Base-by-base conservation (phyloP, 495 filamentous ascomycete species). In the Trichocladium uniseriatum region DNA sequence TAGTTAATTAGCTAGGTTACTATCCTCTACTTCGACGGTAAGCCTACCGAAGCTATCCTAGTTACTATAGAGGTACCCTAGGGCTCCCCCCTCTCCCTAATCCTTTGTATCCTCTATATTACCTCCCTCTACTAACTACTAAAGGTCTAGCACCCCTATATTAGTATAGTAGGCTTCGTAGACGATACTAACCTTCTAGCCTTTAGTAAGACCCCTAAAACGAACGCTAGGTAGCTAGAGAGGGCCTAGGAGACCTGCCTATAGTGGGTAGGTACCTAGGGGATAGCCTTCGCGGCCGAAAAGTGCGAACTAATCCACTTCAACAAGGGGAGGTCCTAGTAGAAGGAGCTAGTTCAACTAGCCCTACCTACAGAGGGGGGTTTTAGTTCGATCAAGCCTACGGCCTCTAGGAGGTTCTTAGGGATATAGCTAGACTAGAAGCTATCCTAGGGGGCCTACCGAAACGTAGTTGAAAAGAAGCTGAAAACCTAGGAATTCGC, bases 131-230 rank as follows among this genome's bases (percentile, higher is more conserved):
- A 44, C 10, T 13, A 35, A 6, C 16, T 16, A 6, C 15, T 44
- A 6, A 44, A 22, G 11, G 10, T 21, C 9, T 9, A 19, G 13
- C 10, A 44, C 29, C 28, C 16, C 11, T 18, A 18, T 1, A 6
- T 44, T 9, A 44, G 42, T 44, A 32, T 44, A 34, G 42, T 35
- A 15, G 42, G 42, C 28, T 44, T 44, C 9, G 42, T 13, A 3
- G 42, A 44, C 18, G 29, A 44, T 10, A 44, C 42, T 1, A 44
- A 44, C 42, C 42, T 35, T 8, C 29, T 44, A 15, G 42, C 7
- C 16, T 44, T 44, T 11, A 5, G 40, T 1, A 43, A 18, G 27
- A 8, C 3, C 28, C 10, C 9, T 1, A 4, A 21, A 15, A 18
- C 18, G n/a, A 34, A 44, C 13, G 13, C 10, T 10, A 2, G 6